Percentiles rank a stretch among this genome's conserved stretches.
These are phyloP conservation scores for Fraxinus platypoda DNA, from an alignment of 305 asterid genomes.

Conservation along the genomic window DNA sequence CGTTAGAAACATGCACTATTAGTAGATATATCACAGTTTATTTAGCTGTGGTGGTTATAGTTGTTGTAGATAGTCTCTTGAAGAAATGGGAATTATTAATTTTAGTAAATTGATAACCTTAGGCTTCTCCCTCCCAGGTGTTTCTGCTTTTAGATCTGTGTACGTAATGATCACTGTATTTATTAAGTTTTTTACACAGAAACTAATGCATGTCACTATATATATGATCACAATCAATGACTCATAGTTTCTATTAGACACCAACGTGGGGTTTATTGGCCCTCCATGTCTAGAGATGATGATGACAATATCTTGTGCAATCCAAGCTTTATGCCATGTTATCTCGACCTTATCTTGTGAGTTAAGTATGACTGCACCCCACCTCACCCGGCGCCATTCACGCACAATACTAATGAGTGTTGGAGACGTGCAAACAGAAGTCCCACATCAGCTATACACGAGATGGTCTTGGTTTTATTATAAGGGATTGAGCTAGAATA, in stretches of 20 bases:
- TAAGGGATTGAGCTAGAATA: neutral
- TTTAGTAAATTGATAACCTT: neutral
- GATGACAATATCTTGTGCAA: neutral
- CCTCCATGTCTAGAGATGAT: constrained; percentile 2
- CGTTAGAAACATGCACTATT: neutral
- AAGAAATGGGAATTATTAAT: neutral
- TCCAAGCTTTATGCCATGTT: neutral
- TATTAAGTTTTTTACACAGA: neutral
- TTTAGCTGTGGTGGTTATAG: neutral
- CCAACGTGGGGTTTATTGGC: neutral
- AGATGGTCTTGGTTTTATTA: neutral
- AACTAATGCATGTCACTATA: neutral
- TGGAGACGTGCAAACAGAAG: neutral
- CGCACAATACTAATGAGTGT: neutral
- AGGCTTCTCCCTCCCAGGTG: neutral
- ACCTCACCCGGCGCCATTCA: neutral
- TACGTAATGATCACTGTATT: neutral
- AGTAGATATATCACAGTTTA: neutral
- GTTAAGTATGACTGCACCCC: neutral
- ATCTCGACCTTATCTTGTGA: neutral
- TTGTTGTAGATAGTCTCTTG: neutral
- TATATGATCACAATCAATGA: neutral
- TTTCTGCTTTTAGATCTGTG: neutral
- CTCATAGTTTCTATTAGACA: neutral
- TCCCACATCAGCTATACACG: neutral